Percentiles rank a stretch among this genome's conserved stretches.
phyloP scores from a whole-genome alignment of 2,329 filamentous ascomycete genomes.

The Colletotrichum plurivorum region DNA sequence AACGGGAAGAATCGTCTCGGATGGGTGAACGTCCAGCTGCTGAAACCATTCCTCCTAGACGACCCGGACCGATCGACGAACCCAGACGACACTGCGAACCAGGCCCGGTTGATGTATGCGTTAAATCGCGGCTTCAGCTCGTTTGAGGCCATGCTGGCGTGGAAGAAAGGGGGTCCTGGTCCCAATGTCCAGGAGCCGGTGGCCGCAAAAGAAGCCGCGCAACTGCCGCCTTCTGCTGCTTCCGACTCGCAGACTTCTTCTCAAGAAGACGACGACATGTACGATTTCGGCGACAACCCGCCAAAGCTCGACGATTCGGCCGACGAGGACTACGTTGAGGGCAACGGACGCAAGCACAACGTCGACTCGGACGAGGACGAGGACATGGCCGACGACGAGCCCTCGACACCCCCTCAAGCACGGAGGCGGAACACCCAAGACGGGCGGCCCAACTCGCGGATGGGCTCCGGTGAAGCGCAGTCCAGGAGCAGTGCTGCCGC shows the following conservation, averaged over 20 bases:
- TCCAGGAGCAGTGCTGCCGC: slow-evolving; percentile 24
- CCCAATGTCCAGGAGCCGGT: neutral
- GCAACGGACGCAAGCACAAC: neutral
- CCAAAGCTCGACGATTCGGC: slow-evolving; percentile 38
- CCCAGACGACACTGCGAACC: slow-evolving; percentile 18
- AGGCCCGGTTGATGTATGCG: slow-evolving; percentile 30
- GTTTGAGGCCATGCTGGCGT: slow-evolving; percentile 33
- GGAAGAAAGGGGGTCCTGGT: neutral
- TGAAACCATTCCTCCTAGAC: slow-evolving; percentile 32
- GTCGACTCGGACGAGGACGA: slow-evolving; percentile 20
- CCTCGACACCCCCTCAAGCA: slow-evolving; percentile 21
- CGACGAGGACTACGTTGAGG: slow-evolving; percentile 31
- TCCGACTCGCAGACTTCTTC: slow-evolving; percentile 27
- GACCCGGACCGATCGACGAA: slow-evolving; percentile 31
- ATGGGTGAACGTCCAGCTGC: slow-evolving; percentile 25
- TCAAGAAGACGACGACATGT: slow-evolving; percentile 34
- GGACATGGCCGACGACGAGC: slow-evolving; percentile 23
- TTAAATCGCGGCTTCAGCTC: slow-evolving; percentile 31
- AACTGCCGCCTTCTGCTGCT: slow-evolving; percentile 25
- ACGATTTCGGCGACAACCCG: slow-evolving; percentile 42
- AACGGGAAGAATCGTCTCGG: slow-evolving; percentile 39
- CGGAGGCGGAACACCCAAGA: slow-evolving; percentile 36
- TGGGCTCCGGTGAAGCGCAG: slow-evolving; percentile 9
- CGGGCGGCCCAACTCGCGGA: slow-evolving; percentile 29
- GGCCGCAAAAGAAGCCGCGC: neutral